Conservation (phyloP, 345 rosid genomes). For the Balakata baccata region DNA sequence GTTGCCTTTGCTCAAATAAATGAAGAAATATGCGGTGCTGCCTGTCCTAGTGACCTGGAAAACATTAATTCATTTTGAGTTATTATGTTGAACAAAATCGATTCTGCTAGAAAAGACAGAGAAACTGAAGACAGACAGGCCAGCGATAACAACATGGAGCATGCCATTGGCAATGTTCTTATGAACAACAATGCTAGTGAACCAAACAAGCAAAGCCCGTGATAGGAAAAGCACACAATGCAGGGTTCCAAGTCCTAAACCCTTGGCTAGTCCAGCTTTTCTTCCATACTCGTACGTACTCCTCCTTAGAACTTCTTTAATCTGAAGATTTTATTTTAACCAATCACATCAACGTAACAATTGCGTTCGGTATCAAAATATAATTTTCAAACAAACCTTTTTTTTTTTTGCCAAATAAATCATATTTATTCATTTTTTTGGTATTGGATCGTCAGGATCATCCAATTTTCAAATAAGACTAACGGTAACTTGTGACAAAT, state of each 20-base stretch:
- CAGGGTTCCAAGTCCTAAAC: slow-evolving; percentile 82
- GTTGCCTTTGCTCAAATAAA: slow-evolving; percentile 83
- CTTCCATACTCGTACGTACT: slow-evolving; percentile 72
- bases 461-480: no score
- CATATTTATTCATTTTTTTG: no score
- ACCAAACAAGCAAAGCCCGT: slow-evolving; percentile 97
- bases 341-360: no score
- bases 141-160: slow-evolving; percentile 93
- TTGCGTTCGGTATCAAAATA: no score
- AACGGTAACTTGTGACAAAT: no score
- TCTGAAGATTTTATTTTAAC: no score
- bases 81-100: not conserved
- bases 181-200: slow-evolving; percentile 78
- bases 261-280: slow-evolving; percentile 86
- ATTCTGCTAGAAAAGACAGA: not conserved
- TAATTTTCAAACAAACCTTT: no score
- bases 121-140: slow-evolving; percentile 64
- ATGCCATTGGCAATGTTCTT: slow-evolving; percentile 79
- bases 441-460: no score
- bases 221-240: slow-evolving; percentile 83
- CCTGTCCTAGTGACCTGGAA: slow-evolving; percentile 82
- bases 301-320: slow-evolving; percentile 61
- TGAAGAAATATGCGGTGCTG: slow-evolving; percentile 84
- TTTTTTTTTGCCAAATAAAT: no score
- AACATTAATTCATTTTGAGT: slow-evolving; percentile 3